A percentile compares a stretch with the other conserved stretches of the same genome.
These are phyloP conservation scores for Trichoderma sp. DNA, from an alignment of 2,329 filamentous ascomycete species.

Conservation along the genomic window DNA sequence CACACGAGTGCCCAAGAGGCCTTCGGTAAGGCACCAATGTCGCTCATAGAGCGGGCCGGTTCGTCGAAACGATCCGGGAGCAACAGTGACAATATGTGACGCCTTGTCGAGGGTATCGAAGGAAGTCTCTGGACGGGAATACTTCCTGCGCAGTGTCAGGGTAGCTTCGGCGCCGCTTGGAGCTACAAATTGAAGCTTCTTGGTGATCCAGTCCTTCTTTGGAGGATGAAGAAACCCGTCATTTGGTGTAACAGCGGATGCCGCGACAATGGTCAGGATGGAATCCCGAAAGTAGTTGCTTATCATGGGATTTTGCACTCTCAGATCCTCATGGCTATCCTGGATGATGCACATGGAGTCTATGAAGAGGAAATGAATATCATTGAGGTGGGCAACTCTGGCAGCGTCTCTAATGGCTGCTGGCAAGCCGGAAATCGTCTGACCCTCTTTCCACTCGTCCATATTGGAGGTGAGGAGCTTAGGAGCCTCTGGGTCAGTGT, in stretches of 20 bases:
- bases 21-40: constrained; percentile 5
- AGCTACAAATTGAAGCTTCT: background rate
- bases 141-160: background rate
- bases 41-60: constrained; percentile 8
- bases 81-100: background rate
- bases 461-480: constrained; percentile 10
- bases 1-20: background rate
- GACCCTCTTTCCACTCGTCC: background rate
- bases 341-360: constrained; percentile 16
- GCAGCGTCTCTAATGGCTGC: background rate
- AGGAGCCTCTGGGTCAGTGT: background rate
- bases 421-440: background rate
- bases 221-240: background rate
- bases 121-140: background rate
- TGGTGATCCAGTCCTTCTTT: constrained; percentile 4
- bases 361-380: constrained; percentile 4
- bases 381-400: background rate
- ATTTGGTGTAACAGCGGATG: background rate
- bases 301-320: background rate
- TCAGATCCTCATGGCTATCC: background rate
- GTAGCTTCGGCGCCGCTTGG: background rate
- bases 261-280: background rate
- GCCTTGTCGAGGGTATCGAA: background rate
- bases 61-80: background rate
- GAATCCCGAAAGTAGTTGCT: constrained; percentile 9